These are phyloP conservation scores for Dimocarpus longan DNA, from an alignment of 345 rosid species.

Conservation along the genomic window DNA sequence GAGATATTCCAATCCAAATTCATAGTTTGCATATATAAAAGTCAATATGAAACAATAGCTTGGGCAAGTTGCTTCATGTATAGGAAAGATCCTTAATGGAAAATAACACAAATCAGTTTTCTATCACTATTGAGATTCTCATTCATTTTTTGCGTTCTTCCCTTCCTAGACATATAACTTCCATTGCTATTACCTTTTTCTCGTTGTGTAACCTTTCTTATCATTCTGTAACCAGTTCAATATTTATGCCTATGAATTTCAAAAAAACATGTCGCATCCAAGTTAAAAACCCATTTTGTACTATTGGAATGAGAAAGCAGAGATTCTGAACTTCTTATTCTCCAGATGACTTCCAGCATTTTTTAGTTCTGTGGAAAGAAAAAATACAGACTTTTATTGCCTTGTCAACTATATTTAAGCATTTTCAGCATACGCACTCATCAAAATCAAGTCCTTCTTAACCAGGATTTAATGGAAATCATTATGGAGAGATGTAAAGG, in stretches of 20 bases:
- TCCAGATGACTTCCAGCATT: neutral
- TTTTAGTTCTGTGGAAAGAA: neutral
- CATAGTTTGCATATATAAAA: neutral
- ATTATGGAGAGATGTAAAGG: neutral
- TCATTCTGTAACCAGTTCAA: neutral
- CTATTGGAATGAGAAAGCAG: neutral
- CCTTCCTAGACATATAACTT: neutral
- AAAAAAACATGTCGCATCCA: neutral
- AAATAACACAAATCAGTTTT: neutral
- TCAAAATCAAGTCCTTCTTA: neutral
- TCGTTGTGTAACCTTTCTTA: neutral
- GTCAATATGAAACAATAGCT: neutral
- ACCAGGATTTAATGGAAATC: conserved; percentile 2
- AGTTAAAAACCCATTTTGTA: neutral
- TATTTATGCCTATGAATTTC: neutral
- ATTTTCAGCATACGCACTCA: neutral
- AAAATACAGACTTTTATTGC: neutral
- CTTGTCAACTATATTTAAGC: neutral
- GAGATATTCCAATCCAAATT: neutral
- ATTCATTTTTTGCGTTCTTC: too few relatives aligned
- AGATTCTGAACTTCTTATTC: neutral
- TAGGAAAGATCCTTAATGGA: neutral
- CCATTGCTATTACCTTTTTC: neutral
- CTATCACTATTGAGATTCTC: neutral
- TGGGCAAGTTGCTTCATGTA: neutral